Evolutionary conservation across 306 rosid species (phyloP).

Genomic region (Trichosanthes cucumerina): DNA sequence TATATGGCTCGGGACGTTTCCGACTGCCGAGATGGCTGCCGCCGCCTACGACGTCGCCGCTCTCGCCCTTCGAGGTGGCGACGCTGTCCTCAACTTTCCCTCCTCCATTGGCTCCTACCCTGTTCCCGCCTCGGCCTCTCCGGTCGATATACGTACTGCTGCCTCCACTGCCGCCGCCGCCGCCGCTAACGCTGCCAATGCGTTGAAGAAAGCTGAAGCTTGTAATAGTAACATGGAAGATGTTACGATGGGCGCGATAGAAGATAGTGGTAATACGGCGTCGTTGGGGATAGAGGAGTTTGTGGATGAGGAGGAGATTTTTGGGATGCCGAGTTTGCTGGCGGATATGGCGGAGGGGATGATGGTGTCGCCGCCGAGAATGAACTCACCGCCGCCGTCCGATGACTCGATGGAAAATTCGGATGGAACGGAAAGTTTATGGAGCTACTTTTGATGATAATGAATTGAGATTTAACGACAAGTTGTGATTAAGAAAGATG

Average conservation of each 20-base stretch:
- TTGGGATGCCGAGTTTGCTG: conserved; percentile 71
- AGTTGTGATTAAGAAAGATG: conserved; percentile 3
- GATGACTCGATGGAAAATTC: conserved; percentile 29
- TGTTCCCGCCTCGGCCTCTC: conserved; percentile 24
- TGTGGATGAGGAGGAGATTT: conserved; percentile 75
- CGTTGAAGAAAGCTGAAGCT: background rate
- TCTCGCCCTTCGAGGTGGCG: conserved; percentile 38
- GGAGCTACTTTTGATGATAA: conserved; percentile 44
- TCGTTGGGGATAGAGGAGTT: conserved; percentile 13
- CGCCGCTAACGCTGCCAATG: conserved; percentile 26
- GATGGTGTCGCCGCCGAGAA: conserved; percentile 82
- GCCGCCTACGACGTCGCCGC: conserved; percentile 62
- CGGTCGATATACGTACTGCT: conserved; percentile 41
- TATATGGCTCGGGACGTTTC: conserved; percentile 58
- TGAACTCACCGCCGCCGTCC: conserved; percentile 27
- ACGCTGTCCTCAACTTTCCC: conserved; percentile 43
- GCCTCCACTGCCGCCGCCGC: conserved; percentile 45
- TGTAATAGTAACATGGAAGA: background rate
- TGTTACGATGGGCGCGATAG: background rate
- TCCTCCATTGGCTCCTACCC: conserved; percentile 22
- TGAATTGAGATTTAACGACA: background rate
- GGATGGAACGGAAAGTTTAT: conserved; percentile 38
- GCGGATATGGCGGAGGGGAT: conserved; percentile 89
- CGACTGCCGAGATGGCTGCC: conserved; percentile 54
- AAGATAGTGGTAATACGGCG: background rate